A percentile compares a stretch with the other conserved stretches of the same genome.
Conservation (phyloP, 1,139 yeast genomes). For the Hyphopichia khmerensis region DNA sequence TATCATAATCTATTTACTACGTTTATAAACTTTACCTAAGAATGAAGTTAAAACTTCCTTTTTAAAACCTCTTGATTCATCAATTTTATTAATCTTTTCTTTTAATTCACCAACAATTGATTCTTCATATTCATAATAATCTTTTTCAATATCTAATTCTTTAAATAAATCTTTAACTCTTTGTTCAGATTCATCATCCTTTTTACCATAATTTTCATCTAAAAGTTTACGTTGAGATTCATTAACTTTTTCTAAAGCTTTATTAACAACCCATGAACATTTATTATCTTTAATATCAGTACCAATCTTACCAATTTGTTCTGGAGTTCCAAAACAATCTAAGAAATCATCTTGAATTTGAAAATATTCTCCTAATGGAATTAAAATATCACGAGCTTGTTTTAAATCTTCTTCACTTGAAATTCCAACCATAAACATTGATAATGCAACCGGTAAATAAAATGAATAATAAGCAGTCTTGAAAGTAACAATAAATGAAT, state of each 20-base stretch:
- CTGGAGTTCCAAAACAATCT: slow-evolving; percentile 97
- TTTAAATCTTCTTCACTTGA: slow-evolving; percentile 68
- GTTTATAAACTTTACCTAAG: slow-evolving; percentile 88
- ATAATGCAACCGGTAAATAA: slow-evolving; percentile 95
- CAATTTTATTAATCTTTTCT: slow-evolving; percentile 64
- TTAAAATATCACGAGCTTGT: slow-evolving; percentile 84
- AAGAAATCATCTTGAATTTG: slow-evolving; percentile 97
- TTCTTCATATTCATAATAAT: slow-evolving; percentile 84
- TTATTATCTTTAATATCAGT: slow-evolving; percentile 98
- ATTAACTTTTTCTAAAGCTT: slow-evolving; percentile 77
- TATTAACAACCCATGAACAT: slow-evolving; percentile 97
- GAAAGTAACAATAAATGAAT: slow-evolving; percentile 91
- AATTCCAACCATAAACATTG: slow-evolving; percentile 90
- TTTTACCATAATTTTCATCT: slow-evolving; percentile 88
- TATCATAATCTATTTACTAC: slow-evolving; percentile 59
- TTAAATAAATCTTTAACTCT: slow-evolving; percentile 72
- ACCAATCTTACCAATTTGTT: slow-evolving; percentile 96
- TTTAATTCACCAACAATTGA: slow-evolving; percentile 63
- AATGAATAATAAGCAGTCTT: slow-evolving; percentile 98
- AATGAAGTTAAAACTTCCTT: slow-evolving; percentile 79
- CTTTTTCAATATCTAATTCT: slow-evolving; percentile 68
- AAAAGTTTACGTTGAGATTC: slow-evolving; percentile 80
- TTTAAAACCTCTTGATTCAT: slow-evolving; percentile 91
- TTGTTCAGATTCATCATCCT: slow-evolving; percentile 68
- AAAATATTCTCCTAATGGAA: slow-evolving; percentile 97